A percentile compares a stretch with the other conserved stretches of the same genome.
These are phyloP conservation scores for Cladosporium cucumerinum DNA, from an alignment of 2,329 filamentous ascomycete genomes.

Conservation along the genomic window DNA sequence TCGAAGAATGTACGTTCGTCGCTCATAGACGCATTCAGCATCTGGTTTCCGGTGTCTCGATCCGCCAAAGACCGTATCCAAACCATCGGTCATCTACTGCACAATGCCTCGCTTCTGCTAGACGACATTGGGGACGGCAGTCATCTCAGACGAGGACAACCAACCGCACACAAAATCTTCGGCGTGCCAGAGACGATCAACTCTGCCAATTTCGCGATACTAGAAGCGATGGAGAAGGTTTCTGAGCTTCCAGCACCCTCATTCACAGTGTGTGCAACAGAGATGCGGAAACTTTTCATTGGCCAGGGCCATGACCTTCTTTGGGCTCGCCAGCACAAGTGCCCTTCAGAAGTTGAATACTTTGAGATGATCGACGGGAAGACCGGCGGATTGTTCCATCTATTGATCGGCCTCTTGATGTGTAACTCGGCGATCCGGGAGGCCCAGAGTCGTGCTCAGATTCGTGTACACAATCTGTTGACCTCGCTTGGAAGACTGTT, in stretches of 20 bases:
- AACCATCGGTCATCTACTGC: neutral
- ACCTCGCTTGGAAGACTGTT: neutral
- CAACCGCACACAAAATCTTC: neutral
- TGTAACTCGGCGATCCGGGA: neutral
- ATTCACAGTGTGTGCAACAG: neutral
- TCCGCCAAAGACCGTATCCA: neutral
- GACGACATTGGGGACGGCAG: neutral
- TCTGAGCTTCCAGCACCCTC: neutral
- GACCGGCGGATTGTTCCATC: neutral
- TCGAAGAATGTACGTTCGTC: neutral
- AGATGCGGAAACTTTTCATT: neutral
- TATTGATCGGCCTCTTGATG: neutral
- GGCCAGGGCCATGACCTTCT: neutral
- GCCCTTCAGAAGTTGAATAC: neutral
- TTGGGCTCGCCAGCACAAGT: neutral
- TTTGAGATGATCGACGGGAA: neutral
- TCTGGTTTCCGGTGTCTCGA: neutral
- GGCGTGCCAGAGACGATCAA: neutral
- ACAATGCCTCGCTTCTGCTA: neutral
- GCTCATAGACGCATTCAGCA: constrained; percentile 1
- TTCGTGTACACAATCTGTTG: neutral
- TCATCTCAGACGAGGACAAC: neutral
- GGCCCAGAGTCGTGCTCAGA: neutral
- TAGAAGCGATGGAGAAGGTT: neutral
- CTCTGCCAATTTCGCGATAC: neutral